A percentile compares a stretch with the other conserved stretches of the same genome.
Evolutionary conservation across 495 filamentous ascomycete species (phyloP).

Genomic region (Apiosordaria backusii): DNA sequence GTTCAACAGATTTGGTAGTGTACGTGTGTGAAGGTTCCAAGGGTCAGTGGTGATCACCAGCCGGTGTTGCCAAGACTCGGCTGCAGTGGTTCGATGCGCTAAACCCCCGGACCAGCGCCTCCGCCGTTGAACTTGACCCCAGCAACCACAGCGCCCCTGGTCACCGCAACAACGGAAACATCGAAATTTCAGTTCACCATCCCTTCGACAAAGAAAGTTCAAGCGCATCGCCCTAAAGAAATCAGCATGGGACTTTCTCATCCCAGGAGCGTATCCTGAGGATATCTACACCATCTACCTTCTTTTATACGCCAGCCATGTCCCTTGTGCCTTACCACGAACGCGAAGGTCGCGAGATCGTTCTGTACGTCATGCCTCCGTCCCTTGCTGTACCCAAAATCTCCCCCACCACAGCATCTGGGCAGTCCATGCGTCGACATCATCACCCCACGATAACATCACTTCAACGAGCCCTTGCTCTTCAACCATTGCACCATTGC

Average conservation of each 20-base stretch:
- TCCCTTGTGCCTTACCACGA: slow-evolving; percentile 63
- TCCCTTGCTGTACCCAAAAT: background rate
- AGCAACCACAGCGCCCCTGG: background rate
- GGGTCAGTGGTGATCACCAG: too few relatives aligned
- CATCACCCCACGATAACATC: background rate
- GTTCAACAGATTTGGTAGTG: too few relatives aligned
- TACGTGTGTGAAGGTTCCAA: background rate
- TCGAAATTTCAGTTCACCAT: background rate
- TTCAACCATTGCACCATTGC: background rate
- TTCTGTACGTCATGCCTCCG: slow-evolving; percentile 44
- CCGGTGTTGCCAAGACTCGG: background rate
- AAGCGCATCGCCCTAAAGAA: background rate
- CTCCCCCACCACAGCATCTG: background rate
- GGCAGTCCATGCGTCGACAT: background rate
- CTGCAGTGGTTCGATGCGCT: slow-evolving; percentile 6
- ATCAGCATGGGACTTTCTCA: slow-evolving; percentile 19
- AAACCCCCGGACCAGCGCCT: background rate
- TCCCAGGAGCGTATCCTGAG: slow-evolving; percentile 8
- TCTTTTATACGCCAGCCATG: slow-evolving; percentile 36
- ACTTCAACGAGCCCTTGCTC: background rate
- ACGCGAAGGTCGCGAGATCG: slow-evolving; percentile 59
- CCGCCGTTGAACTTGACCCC: background rate
- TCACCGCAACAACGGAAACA: background rate
- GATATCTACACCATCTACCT: background rate
- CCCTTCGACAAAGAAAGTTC: background rate